Evolutionary conservation across 148 eudicot species (phyloP), one percentile per base, ranked within the genome.

Genomic region (Rhododendron simsii): DNA sequence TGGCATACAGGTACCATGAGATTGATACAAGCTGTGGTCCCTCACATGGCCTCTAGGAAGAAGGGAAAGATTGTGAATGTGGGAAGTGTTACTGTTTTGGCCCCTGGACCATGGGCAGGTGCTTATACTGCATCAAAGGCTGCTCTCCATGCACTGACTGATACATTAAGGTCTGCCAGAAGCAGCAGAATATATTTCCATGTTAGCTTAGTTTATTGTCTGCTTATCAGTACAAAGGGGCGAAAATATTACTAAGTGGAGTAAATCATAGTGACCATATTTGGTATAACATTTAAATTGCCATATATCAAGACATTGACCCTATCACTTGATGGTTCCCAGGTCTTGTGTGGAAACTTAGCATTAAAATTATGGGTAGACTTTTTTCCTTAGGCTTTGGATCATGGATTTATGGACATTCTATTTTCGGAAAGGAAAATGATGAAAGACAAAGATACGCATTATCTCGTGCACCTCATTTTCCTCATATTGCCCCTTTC

Each of bases 71-170:
- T 96, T 71, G 99, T 96, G 55, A 96, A 96, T 85, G 83, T 95
- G 77, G 99, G 96, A 84, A 96, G 99, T 89, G 91, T 93, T 73
- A 84, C 91, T 65, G 98, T 63, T 39, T 85, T 96, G 91, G 94
- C 91, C 69, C 95, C 99, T 57, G 90, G 93, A 82, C 99, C 99
- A 15, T 96, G 99, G 99, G 89, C 90, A 84, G 99, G 99, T 78
- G 92, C 87, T 81, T 96, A 96, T 84, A 88, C 92, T 84, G 94
- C 98, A 39, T 93, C 99, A 15, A 96, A 96, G 92, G 96, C 99
- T 87, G 98, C 98, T 84, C 50, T 94, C 5, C 98, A 95, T 89
- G 89, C 98, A 53, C 80, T 95, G 9, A 86, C 95, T 50, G 98
- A 95, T 87, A 88, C 93, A 21, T 78, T 95, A 53, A 95, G 98